Percentiles rank a stretch among this genome's conserved stretches.
These are phyloP conservation scores for Bauhinia variegata DNA, from an alignment of 306 rosid species.

Conservation along the genomic window DNA sequence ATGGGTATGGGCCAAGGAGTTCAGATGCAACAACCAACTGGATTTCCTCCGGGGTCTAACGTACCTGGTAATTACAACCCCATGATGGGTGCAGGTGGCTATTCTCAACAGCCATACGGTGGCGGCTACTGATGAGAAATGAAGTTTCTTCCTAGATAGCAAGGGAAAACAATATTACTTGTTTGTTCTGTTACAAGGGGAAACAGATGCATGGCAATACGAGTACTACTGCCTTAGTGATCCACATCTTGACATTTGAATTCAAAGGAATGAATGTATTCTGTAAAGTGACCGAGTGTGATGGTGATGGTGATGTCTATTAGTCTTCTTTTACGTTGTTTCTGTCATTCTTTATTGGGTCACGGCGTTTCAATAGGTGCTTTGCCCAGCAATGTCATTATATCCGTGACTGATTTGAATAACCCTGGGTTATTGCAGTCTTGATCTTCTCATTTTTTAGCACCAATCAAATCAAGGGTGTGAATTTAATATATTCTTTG, in stretches of 20 bases:
- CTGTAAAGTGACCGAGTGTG: conserved; percentile 51
- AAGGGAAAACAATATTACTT: conserved; percentile 28
- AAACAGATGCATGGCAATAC: conserved; percentile 33
- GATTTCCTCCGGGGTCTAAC: conserved; percentile 65
- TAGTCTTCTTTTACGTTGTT: conserved; percentile 39
- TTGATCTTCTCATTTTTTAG: conserved; percentile 40
- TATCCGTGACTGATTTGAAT: conserved; percentile 37
- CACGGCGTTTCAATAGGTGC: conserved; percentile 48
- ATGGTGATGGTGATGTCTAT: conserved; percentile 49
- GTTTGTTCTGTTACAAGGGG: conserved; percentile 37
- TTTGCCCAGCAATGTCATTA: conserved; percentile 35
- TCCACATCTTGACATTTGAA: conserved; percentile 40
- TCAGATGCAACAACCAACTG: conserved; percentile 73
- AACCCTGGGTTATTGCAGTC: conserved; percentile 38
- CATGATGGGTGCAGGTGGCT: conserved; percentile 76
- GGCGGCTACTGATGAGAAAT: conserved; percentile 67
- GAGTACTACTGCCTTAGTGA: conserved; percentile 28
- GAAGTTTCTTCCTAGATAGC: conserved; percentile 27
- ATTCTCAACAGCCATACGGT: conserved; percentile 78
- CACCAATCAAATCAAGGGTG: no score
- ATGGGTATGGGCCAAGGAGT: conserved; percentile 80
- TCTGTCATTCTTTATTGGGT: conserved; percentile 49
- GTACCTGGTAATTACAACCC: conserved; percentile 68
- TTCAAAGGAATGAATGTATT: conserved; percentile 50
- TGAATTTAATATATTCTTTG: no score